Evolutionary conservation across 2,329 filamentous ascomycete species (phyloP).

Genomic region (Cordyceps javanica): DNA sequence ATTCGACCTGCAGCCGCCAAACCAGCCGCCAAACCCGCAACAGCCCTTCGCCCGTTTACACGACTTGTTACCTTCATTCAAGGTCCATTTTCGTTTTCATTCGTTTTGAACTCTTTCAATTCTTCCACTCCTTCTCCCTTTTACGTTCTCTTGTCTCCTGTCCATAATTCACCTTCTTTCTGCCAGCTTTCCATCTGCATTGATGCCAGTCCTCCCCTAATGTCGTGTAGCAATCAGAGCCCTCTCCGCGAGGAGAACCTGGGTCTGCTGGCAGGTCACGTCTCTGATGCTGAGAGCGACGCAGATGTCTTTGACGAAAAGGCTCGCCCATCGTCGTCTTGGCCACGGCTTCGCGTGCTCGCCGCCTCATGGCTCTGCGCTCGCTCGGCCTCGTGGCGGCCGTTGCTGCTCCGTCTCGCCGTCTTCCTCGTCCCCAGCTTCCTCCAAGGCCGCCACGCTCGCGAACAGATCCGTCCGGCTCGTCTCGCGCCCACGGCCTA

Average conservation of each 20-base stretch:
- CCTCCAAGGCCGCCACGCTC: slow-evolving; percentile 37
- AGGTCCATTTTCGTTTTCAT: slow-evolving; percentile 1
- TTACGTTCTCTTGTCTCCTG: not conserved
- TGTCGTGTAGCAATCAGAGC: not conserved
- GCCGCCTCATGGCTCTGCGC: slow-evolving; percentile 24
- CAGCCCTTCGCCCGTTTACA: slow-evolving; percentile 11
- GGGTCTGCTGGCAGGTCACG: slow-evolving; percentile 37
- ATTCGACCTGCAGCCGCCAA: slow-evolving; percentile 4
- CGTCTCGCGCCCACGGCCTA: slow-evolving; percentile 48
- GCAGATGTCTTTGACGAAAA: slow-evolving; percentile 32
- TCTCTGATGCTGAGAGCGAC: slow-evolving; percentile 40
- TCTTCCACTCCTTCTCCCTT: slow-evolving; percentile 14
- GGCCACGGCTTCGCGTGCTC: slow-evolving; percentile 18
- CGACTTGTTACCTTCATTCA: not conserved
- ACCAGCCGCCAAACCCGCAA: not conserved
- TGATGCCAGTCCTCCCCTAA: not conserved
- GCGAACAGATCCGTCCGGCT: slow-evolving; percentile 34
- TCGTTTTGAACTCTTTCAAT: too few species aligned
- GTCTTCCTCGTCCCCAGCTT: slow-evolving; percentile 50
- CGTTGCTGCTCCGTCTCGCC: slow-evolving; percentile 30
- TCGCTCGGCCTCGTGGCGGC: slow-evolving; percentile 29
- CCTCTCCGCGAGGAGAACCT: slow-evolving; percentile 36
- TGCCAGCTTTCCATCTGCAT: not conserved
- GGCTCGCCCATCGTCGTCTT: slow-evolving; percentile 24
- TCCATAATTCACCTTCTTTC: not conserved